These are phyloP conservation scores for Penicillium herquei DNA, from an alignment of 495 filamentous ascomycete genomes.

Conservation along the genomic window DNA sequence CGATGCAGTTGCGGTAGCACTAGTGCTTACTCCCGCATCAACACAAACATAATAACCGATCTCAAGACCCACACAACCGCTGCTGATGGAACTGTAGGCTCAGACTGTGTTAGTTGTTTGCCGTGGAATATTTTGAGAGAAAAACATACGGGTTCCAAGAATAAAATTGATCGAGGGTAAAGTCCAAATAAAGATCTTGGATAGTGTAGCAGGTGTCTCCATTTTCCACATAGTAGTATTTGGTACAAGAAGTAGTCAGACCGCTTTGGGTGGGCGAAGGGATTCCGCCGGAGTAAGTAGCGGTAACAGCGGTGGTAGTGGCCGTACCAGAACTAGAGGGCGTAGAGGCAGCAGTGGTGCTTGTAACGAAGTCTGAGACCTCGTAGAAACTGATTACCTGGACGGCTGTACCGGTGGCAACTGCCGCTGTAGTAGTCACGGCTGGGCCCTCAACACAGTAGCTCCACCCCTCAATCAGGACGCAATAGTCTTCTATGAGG, in stretches of 20 bases:
- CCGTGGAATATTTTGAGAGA: background rate
- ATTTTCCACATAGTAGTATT: background rate
- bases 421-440: background rate
- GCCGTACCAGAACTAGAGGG: no score
- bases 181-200: background rate
- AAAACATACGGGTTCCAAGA: constrained; percentile 2
- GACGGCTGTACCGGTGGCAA: background rate
- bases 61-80: background rate
- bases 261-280: background rate
- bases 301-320: background rate
- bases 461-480: constrained; percentile 11
- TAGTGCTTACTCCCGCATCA: background rate
- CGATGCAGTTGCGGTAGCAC: background rate
- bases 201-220: constrained; percentile 1
- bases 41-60: background rate
- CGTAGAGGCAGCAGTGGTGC: no score
- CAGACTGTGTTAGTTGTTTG: background rate
- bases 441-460: constrained; percentile 10
- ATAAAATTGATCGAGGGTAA: constrained; percentile 1
- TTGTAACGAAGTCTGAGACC: no score
- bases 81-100: background rate
- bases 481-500: background rate
- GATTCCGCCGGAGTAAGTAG: background rate
- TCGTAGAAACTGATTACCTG: no score
- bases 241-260: background rate